Conservation (phyloP, 2,329 filamentous ascomycete species). For the Cladosporium austrohemisphaericum region DNA sequence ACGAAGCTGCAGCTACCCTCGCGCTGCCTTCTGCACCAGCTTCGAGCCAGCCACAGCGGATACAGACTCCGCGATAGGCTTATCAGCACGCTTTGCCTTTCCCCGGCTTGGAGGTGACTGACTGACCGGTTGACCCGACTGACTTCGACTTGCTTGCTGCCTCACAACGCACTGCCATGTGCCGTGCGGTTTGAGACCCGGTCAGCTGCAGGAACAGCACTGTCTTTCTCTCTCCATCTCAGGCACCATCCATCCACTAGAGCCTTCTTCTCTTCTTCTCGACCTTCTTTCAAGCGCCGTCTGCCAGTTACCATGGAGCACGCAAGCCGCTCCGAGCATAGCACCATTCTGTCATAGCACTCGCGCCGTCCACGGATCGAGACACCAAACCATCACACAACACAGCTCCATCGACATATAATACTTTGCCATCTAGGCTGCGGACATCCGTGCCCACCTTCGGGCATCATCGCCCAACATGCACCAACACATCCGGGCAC, state of each 20-base stretch:
- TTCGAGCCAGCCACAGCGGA: not conserved
- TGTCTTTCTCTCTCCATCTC: too few relatives aligned
- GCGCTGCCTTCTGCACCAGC: not conserved
- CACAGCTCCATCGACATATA: not conserved
- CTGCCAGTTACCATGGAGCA: conserved; percentile 15
- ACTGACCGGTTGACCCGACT: conserved; percentile 12
- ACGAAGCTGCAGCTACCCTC: conserved; percentile 9
- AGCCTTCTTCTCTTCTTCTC: not conserved
- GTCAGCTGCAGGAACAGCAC: conserved; percentile 13
- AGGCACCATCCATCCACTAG: not conserved
- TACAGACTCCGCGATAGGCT: conserved; percentile 9
- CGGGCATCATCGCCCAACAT: conserved; percentile 47
- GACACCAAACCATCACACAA: not conserved
- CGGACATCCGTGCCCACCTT: too few relatives aligned
- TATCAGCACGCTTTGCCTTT: conserved; percentile 11
- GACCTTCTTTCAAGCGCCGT: not conserved
- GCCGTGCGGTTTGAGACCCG: conserved; percentile 12
- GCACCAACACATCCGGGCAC: conserved; percentile 84
- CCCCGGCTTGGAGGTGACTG: not conserved
- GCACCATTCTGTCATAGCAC: conserved; percentile 13
- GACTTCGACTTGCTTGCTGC: conserved; percentile 8
- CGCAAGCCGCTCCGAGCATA: conserved; percentile 12
- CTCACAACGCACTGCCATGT: conserved; percentile 13
- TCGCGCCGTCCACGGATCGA: not conserved
- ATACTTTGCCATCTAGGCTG: too few relatives aligned